These are phyloP conservation scores for Ophiobolus disseminans DNA, from an alignment of 2,329 filamentous ascomycete species.

Conservation along the genomic window DNA sequence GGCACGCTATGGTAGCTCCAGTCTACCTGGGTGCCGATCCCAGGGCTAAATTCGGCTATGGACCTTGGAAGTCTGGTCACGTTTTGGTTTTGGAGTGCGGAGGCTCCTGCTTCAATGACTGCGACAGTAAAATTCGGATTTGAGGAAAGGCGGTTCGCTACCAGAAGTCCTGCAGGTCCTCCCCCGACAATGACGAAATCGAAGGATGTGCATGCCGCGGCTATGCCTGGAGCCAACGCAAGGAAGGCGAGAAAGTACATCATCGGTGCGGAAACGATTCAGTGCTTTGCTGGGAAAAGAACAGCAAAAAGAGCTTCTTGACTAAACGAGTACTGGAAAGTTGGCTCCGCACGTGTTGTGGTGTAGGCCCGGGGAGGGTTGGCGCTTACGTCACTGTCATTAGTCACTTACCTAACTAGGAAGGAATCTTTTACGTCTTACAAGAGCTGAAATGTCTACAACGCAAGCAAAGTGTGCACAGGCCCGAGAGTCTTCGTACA, in stretches of 20 bases:
- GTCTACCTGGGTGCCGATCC: constrained; percentile 45
- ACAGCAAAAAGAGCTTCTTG: too few relatives aligned
- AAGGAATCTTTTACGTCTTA: too few relatives aligned
- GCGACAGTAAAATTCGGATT: constrained; percentile 32
- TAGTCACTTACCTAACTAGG: too few relatives aligned
- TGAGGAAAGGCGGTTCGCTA: constrained; percentile 39
- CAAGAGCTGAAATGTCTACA: too few relatives aligned
- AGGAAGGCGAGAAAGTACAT: background rate
- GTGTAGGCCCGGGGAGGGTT: too few relatives aligned
- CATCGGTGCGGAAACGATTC: background rate
- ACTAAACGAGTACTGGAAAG: too few relatives aligned
- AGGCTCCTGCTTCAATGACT: constrained; percentile 44
- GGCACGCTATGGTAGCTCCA: constrained; percentile 51
- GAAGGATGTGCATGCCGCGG: constrained; percentile 26
- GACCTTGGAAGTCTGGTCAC: constrained; percentile 33
- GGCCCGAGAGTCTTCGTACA: too few relatives aligned
- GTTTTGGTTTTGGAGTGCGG: constrained; percentile 38
- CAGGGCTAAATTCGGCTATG: constrained; percentile 28
- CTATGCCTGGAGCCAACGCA: constrained; percentile 2
- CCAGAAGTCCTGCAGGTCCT: constrained; percentile 41
- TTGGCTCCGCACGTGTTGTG: too few relatives aligned
- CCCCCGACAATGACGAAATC: constrained; percentile 46
- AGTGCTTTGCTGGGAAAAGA: too few relatives aligned
- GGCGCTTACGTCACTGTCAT: too few relatives aligned
- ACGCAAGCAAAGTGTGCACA: too few relatives aligned